phyloP scores from a whole-genome alignment of 2,329 filamentous ascomycete genomes.

The Huntiella abstrusa region DNA sequence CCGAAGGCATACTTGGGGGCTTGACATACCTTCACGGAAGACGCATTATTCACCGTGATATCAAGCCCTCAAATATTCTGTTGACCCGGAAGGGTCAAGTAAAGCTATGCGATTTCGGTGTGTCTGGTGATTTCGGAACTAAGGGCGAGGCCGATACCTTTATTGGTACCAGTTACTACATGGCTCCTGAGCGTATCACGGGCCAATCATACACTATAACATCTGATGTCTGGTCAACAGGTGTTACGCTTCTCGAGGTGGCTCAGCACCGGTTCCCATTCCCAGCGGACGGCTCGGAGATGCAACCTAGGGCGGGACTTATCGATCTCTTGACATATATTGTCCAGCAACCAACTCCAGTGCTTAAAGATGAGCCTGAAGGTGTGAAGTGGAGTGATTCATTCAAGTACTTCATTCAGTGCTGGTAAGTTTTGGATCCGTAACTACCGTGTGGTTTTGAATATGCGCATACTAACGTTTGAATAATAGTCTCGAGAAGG shows the following conservation, averaged over 20 bases:
- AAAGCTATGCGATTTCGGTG: slow-evolving; percentile 96
- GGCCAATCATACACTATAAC: slow-evolving; percentile 97
- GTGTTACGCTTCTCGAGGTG: slow-evolving; percentile 95
- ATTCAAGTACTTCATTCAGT: slow-evolving; percentile 99
- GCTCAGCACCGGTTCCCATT: slow-evolving; percentile 97
- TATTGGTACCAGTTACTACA: slow-evolving; percentile 97
- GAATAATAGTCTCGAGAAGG: slow-evolving; percentile 66
- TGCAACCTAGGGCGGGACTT: slow-evolving; percentile 78
- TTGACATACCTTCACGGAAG: slow-evolving; percentile 87
- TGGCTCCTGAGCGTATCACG: slow-evolving; percentile 95
- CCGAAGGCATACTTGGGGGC: slow-evolving; percentile 83
- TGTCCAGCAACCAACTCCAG: slow-evolving; percentile 84
- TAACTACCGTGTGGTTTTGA: slow-evolving; percentile 19
- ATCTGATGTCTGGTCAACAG: slow-evolving; percentile 93
- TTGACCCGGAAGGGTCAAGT: slow-evolving; percentile 83
- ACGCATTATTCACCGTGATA: slow-evolving; percentile 96
- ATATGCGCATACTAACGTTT: slow-evolving; percentile 4
- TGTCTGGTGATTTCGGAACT: slow-evolving; percentile 92
- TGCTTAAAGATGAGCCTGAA: slow-evolving; percentile 83
- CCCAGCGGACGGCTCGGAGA: slow-evolving; percentile 87
- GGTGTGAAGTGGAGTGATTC: slow-evolving; percentile 91
- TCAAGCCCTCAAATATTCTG: slow-evolving; percentile 95
- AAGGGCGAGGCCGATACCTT: slow-evolving; percentile 98
- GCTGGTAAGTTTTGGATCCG: slow-evolving; percentile 52
- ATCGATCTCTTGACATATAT: slow-evolving; percentile 97